A percentile compares a stretch with the other conserved stretches of the same genome.
These are phyloP conservation scores for Lagenidium sp. DNA, from an alignment of 352 stramenopile species.

Conservation along the genomic window DNA sequence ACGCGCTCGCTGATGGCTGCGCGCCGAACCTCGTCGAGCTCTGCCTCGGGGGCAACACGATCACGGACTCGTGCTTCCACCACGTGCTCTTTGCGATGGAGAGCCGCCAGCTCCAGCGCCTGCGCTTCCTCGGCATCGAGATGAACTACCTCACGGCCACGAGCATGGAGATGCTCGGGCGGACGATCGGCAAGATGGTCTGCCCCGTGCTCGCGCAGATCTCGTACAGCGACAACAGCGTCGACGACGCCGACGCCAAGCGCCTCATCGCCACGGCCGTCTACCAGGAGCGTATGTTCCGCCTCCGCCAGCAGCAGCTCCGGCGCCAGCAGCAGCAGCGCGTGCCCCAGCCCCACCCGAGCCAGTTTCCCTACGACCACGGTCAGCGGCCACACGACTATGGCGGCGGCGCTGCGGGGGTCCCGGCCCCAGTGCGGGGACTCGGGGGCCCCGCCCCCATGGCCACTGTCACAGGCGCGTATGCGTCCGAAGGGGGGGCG, in stretches of 20 bases:
- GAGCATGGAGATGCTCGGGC: slow-evolving; percentile 83
- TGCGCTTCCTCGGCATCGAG: slow-evolving; percentile 77
- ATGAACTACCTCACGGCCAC: slow-evolving; percentile 76
- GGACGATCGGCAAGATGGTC: slow-evolving; percentile 74
- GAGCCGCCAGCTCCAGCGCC: slow-evolving; percentile 39
- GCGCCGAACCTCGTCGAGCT: slow-evolving; percentile 60
- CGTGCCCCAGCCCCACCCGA: too few species aligned
- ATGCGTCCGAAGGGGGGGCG: too few species aligned
- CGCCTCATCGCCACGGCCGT: slow-evolving; percentile 62
- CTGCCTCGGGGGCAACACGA: slow-evolving; percentile 73
- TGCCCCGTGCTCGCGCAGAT: slow-evolving; percentile 77
- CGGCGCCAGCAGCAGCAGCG: slow-evolving; percentile 15
- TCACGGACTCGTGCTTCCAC: slow-evolving; percentile 80
- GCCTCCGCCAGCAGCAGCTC: slow-evolving; percentile 41
- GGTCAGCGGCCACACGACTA: background rate
- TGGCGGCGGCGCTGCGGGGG: background rate
- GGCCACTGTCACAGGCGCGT: too few species aligned
- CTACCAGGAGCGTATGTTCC: slow-evolving; percentile 68
- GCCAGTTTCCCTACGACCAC: background rate
- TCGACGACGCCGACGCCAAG: slow-evolving; percentile 68
- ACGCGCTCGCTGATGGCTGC: slow-evolving; percentile 60
- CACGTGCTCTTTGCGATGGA: slow-evolving; percentile 79
- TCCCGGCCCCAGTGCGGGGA: too few species aligned
- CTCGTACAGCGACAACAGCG: slow-evolving; percentile 82
- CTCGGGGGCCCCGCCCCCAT: too few species aligned